phyloP scores from a whole-genome alignment of 257 asterid genomes.

The Solanum chaucha region DNA sequence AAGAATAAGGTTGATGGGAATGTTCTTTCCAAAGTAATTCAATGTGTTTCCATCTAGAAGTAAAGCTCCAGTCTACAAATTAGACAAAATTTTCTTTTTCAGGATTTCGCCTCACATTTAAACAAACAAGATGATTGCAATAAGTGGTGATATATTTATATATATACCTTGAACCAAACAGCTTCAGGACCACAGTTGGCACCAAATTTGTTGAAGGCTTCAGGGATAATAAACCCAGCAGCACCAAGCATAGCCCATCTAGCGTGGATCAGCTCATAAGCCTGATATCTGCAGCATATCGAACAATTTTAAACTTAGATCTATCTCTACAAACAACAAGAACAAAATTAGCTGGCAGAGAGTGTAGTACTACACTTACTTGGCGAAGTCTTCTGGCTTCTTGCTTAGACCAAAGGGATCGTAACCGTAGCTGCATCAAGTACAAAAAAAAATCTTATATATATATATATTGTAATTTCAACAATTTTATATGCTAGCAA shows the following conservation, averaged over 20 bases:
- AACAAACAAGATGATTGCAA: not conserved
- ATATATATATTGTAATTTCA: not conserved
- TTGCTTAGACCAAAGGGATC: constrained; percentile 97
- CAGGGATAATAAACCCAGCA: constrained; percentile 87
- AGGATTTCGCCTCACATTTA: not conserved
- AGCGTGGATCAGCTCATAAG: constrained; percentile 77
- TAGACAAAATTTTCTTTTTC: not conserved
- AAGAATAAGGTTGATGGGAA: constrained; percentile 74
- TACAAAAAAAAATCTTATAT: not conserved
- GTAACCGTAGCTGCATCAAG: constrained; percentile 68
- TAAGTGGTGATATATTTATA: not conserved
- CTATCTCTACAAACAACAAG: not conserved
- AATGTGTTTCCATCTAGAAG: constrained; percentile 96
- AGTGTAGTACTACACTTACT: constrained; percentile 24
- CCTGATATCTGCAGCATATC: constrained; percentile 58
- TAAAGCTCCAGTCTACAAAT: constrained; percentile 76
- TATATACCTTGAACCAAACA: constrained; percentile 87
- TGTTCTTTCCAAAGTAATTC: constrained; percentile 84
- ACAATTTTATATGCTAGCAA: not conserved
- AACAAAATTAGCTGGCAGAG: not conserved
- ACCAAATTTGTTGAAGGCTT: constrained; percentile 94
- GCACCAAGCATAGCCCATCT: constrained; percentile 99
- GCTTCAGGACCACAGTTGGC: constrained; percentile 98
- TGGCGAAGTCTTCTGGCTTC: constrained; percentile 83
- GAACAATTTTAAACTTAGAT: not conserved